These are phyloP conservation scores for sorghum (Sorghum bicolor) DNA, from an alignment of 176 grass and related monocot species.

Conservation along the genomic window Sorghum_bicolor_NCBIv3 NC_012872.2:5016501-5017000, in stretches of 20 bases:
- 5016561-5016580: not conserved
- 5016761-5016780: not conserved
- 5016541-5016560: not conserved
- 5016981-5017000: not conserved
- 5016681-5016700: conserved; percentile 1
- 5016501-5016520: not conserved
- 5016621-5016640: not conserved
- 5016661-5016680: conserved; percentile 5
- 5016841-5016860: conserved; percentile 5
- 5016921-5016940: not conserved
- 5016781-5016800: not conserved
- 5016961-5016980: not conserved
- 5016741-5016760: not conserved
- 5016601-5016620: conserved; percentile 2
- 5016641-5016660: not conserved
- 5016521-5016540: conserved; percentile 17
- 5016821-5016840: conserved; percentile 13
- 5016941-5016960: not conserved
- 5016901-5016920: not conserved
- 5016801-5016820: conserved; percentile 12
- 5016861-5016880: not conserved
- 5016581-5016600: not conserved
- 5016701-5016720: not conserved
- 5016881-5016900: not conserved
- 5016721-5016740: not conserved